phyloP scores from a whole-genome alignment of 345 rosid genomes.

The Camelina hispida region DNA sequence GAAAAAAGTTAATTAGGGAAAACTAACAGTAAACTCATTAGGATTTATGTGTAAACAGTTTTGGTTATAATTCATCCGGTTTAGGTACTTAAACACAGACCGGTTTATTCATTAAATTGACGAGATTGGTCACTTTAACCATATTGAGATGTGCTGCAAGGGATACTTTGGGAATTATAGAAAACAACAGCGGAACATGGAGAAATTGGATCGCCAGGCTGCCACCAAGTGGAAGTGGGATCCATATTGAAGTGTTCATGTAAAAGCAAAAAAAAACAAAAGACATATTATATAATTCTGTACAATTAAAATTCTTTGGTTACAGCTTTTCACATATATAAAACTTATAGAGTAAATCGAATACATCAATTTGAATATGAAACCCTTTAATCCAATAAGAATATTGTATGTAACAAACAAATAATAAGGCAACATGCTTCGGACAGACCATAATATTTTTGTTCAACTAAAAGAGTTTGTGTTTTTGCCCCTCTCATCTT shows the following conservation, averaged over 20 bases:
- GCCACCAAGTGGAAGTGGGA: slow-evolving; percentile 48
- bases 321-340: neutral
- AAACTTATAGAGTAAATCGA: neutral
- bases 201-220: slow-evolving; percentile 61
- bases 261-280: slow-evolving; percentile 16
- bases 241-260: slow-evolving; percentile 16
- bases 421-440: slow-evolving; percentile 16
- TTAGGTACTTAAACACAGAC: slow-evolving; percentile 11
- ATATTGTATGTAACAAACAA: neutral
- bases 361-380: neutral
- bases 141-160: slow-evolving; percentile 19
- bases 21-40: slow-evolving; percentile 17
- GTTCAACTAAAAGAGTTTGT: slow-evolving; percentile 15
- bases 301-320: neutral
- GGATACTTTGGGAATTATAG: slow-evolving; percentile 24
- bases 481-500: slow-evolving; percentile 8
- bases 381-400: neutral
- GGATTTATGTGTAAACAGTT: slow-evolving; percentile 17
- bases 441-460: slow-evolving; percentile 13
- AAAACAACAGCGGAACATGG: slow-evolving; percentile 40
- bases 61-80: neutral
- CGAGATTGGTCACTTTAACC: neutral
- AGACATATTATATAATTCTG: slow-evolving; percentile 26
- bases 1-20: neutral
- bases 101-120: slow-evolving; percentile 25